Evolutionary conservation across 768 basidiomycete genomes (phyloP), one percentile per base, ranked within the genome.

Genomic region (Naganishia antarctica): DNA sequence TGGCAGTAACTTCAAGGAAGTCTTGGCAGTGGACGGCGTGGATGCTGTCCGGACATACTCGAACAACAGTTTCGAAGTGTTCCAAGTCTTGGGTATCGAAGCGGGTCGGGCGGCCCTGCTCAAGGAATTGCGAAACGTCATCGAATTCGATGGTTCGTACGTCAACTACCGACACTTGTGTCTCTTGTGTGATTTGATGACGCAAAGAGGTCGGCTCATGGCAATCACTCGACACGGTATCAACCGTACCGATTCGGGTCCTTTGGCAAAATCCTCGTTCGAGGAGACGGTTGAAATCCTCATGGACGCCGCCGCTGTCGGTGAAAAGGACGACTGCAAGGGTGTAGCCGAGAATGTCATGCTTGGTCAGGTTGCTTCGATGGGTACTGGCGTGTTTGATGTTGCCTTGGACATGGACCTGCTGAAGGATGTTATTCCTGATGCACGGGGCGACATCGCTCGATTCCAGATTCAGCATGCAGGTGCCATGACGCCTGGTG

Each of bases 181-280:
- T 1, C 81, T 99, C n/a, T 84, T 99, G 28, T 93, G 91, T 78
- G 94, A 99, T 77, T 81, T 98, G 61, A 99, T 99, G 96, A 98
- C 93, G 12, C 90, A 94, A 73, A 89, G 91, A 45, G 96, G 96
- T 28, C 76, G 83, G 2, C 83, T 99, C 51, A 98, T 97, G 93
- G 90, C 93, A 4, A 99, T 99, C 79, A 99, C 96, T 60, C 91
- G 96, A 41, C 96, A 99, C 73, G 96, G 96, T 77, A 99, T 99
- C 79, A 99, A 99, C 79, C 87, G 96, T 50, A 88, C 93, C 26
- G 96, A 99, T 71, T 97, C 96, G n/a, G 96, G 96, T 21, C 94
- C 96, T 4, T 82, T 99, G 60, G 98, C 98, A 88, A 83, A 96
- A 53, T 98, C 91, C 78, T 98, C 96, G 0, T 99, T 99, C 82